A percentile compares a stretch with the other conserved stretches of the same genome.
Conservation (phyloP, 2,329 filamentous ascomycete species). For the Aureobasidium sp. region DNA sequence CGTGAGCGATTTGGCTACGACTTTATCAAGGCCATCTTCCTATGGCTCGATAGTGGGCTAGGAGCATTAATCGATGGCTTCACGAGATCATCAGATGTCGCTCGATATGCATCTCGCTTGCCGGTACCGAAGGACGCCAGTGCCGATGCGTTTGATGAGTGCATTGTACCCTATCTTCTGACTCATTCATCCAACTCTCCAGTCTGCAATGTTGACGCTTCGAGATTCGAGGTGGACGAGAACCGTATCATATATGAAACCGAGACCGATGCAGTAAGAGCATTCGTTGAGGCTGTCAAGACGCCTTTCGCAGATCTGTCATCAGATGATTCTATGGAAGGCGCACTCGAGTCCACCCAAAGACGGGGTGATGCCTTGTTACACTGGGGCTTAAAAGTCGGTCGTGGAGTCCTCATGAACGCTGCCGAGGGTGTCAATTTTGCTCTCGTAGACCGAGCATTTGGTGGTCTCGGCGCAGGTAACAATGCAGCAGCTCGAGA, state of each 20-base stretch:
- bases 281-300: slow-evolving; percentile 49
- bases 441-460: slow-evolving; percentile 52
- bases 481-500: slow-evolving; percentile 33
- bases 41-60: slow-evolving; percentile 56
- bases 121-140: slow-evolving; percentile 47
- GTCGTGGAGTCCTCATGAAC: slow-evolving; percentile 52
- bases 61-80: slow-evolving; percentile 51
- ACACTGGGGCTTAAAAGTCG: slow-evolving; percentile 56
- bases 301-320: slow-evolving; percentile 47
- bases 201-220: slow-evolving; percentile 51
- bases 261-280: slow-evolving; percentile 49
- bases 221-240: slow-evolving; percentile 51
- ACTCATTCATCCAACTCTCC: slow-evolving; percentile 44
- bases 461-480: slow-evolving; percentile 50
- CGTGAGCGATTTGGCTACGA: slow-evolving; percentile 56
- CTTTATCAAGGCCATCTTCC: slow-evolving; percentile 55
- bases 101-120: slow-evolving; percentile 31
- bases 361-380: slow-evolving; percentile 37
- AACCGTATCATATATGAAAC: slow-evolving; percentile 45
- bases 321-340: slow-evolving; percentile 23
- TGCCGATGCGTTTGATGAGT: slow-evolving; percentile 48
- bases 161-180: slow-evolving; percentile 55
- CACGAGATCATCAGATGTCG: slow-evolving; percentile 34
- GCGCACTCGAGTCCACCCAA: slow-evolving; percentile 27
- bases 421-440: slow-evolving; percentile 51